Base-by-base conservation (phyloP, 2,329 filamentous ascomycete genomes). In the Clarireedia homoeocarpa region DNA sequence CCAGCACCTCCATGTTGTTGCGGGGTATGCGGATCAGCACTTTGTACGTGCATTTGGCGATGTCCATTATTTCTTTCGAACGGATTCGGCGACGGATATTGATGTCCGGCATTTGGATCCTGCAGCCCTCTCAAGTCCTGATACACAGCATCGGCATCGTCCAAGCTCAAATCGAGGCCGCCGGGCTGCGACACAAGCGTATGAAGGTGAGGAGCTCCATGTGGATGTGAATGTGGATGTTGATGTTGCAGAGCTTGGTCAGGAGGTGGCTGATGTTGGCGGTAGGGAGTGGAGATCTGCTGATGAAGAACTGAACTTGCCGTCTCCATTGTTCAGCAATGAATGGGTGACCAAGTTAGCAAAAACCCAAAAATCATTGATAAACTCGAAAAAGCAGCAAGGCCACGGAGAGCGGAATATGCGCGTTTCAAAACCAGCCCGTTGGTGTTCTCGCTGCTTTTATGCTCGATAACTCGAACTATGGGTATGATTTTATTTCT, bases 91-190 rank as follows among this genome's bases (percentile, higher is more conserved):
- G 61, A 58, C 44, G 70, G 71, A 49, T 67, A 69, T 52, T 63
- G 63, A 56, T 72, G 68, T 42, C 53, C 53, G 4, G 67, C 61
- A 54, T 66, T 67, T 38, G 70, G 65, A 58, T 67, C 62, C 54
- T 71, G 71, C 38, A 72, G 62, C 34, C 67, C 68, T 38, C 67
- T 69, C 34, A 74, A 66, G 46, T 67, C 65, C 48, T 70, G 70
- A 52, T 72, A 73, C 47, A 70, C 66, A 36, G 69, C 58, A 55
- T 73, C 68, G 56, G 69, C 66, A 48, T 71, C 65, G 56, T 75
- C 72, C 56, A 77, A 70, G 51, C 72, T 70, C 26, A 77, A 68
- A 52, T 72, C 65, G 62, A 74, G 61, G 64, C 66, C 64, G 59
- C 15, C n/a, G 15, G 68, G 53, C 57, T 73, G 72, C 30, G 71